phyloP scores from a whole-genome alignment of 106 monocot species.

The Gastrodia elata region DNA sequence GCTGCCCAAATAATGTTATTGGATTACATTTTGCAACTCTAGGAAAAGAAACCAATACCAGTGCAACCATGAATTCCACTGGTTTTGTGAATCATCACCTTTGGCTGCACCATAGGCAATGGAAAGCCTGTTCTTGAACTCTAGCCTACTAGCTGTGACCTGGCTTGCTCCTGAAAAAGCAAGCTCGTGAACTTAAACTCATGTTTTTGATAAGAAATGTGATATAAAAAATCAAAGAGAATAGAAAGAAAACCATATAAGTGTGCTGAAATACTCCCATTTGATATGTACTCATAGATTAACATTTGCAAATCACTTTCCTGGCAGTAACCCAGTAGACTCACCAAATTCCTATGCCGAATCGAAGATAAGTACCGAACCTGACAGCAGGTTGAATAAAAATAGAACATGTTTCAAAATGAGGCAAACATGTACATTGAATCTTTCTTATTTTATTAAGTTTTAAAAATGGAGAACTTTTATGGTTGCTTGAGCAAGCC shows the following conservation, averaged over 20 bases:
- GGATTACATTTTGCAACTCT: conserved; percentile 12
- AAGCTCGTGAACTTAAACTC: not conserved
- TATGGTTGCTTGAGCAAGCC: not conserved
- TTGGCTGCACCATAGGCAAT: conserved; percentile 87
- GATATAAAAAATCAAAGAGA: not conserved
- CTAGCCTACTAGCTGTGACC: conserved; percentile 47
- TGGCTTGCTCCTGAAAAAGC: conserved; percentile 47
- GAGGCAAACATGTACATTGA: not conserved
- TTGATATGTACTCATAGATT: conserved; percentile 84
- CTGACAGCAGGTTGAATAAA: conserved; percentile 14
- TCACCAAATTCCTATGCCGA: conserved; percentile 79
- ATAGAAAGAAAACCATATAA: conserved; percentile 59
- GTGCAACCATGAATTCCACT: conserved; percentile 19
- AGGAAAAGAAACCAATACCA: conserved; percentile 23
- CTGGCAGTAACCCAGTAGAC: conserved; percentile 86
- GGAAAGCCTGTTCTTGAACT: conserved; percentile 93
- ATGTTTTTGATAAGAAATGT: not conserved
- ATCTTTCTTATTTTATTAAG: not conserved
- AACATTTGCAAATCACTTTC: conserved; percentile 81
- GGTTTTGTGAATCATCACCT: conserved; percentile 52
- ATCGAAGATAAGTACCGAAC: conserved; percentile 59
- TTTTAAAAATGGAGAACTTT: not conserved
- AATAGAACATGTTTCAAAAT: not conserved
- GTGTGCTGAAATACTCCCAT: conserved; percentile 76
- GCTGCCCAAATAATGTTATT: not conserved